A percentile compares a stretch with the other conserved stretches of the same genome.
Evolutionary conservation across 179 eudicot genomes (phyloP).

Genomic region (Corrigiola litoralis): DNA sequence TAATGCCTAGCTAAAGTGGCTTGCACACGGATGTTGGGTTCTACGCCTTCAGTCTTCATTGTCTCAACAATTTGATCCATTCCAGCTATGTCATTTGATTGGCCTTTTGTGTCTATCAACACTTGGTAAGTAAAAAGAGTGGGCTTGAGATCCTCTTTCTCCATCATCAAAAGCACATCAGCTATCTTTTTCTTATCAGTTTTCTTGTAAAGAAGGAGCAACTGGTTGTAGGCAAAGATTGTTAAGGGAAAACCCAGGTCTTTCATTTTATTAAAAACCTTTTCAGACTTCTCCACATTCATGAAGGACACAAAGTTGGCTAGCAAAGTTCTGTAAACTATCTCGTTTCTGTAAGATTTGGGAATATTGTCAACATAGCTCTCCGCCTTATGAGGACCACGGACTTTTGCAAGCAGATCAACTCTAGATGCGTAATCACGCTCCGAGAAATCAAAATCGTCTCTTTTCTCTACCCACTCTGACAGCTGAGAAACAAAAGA

Average conservation of each 20-base stretch:
- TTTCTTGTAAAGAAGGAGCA: conserved; percentile 73
- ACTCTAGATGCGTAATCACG: conserved; percentile 63
- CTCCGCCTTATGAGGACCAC: conserved; percentile 63
- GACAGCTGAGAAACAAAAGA: conserved; percentile 46
- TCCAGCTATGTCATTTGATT: conserved; percentile 53
- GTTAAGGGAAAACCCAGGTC: conserved; percentile 47
- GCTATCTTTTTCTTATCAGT: conserved; percentile 67
- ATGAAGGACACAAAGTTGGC: conserved; percentile 46
- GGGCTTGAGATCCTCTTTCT: conserved; percentile 72
- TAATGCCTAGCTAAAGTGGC: conserved; percentile 60
- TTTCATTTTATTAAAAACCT: conserved; percentile 77
- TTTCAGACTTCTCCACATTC: conserved; percentile 58
- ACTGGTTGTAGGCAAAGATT: conserved; percentile 60
- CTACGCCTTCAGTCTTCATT: conserved; percentile 74
- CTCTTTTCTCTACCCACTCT: conserved; percentile 70
- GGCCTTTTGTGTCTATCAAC: conserved; percentile 77
- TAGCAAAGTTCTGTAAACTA: conserved; percentile 59
- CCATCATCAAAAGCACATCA: conserved; percentile 71
- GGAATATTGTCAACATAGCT: conserved; percentile 58
- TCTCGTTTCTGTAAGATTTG: conserved; percentile 46
- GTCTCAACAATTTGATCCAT: conserved; percentile 83
- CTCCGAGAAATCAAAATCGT: conserved; percentile 42
- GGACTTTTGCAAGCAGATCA: conserved; percentile 73
- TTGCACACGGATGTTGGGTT: conserved; percentile 33
- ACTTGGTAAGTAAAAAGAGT: conserved; percentile 56